Evolutionary conservation across 1,284 basidiomycete species (phyloP), one percentile per base, ranked within the genome.

Genomic region (Anthracocystis walkeri): DNA sequence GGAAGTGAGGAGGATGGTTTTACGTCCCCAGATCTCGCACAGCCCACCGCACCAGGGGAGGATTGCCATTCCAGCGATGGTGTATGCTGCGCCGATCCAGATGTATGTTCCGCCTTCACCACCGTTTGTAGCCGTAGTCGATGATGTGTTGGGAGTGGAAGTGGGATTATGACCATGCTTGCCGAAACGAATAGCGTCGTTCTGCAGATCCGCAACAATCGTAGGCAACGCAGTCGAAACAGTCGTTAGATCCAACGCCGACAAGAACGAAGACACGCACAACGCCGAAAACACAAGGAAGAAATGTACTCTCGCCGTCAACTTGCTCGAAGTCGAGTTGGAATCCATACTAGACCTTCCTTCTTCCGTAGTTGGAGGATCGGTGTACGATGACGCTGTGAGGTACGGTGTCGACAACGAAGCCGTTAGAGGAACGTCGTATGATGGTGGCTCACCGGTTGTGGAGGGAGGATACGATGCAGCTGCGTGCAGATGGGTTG

Each of bases 71-170:
- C 74, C 74, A 3, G 70, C 69, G 8, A 76, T 58, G 3, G 74
- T 65, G 35, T 68, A 76, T 6, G 70, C 74, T 7, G 74, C 48
- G 16, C 74, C 74, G 51, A 74, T 74, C 74, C 74, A 76, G 50
- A 76, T 76, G 40, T 68, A 76, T 4, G 61, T 70, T 2, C 70
- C 74, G 1, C 59, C 64, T 3, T 38, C 29, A 3, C 61, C 60
- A 11, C 41, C 38, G 10, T 44, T n/a, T 2, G 12, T 23, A 7
- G 27, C 55, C 1, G 52, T 20, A 3, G 14, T 31, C 10, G 52
- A 25, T n/a, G 16, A 4, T 1, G 44, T 27, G 18, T 35, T 1
- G 12, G 35, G 2, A 20, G 35, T 14, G 7, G 12, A 1, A 21
- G 38, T n/a, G 4, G 51, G 8, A 20, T 42, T 14, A 8, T 57